Evolutionary conservation across 306 rosid species (phyloP), one percentile per base, ranked within the genome.

Genomic region (Pterocarpus macrocarpus): DNA sequence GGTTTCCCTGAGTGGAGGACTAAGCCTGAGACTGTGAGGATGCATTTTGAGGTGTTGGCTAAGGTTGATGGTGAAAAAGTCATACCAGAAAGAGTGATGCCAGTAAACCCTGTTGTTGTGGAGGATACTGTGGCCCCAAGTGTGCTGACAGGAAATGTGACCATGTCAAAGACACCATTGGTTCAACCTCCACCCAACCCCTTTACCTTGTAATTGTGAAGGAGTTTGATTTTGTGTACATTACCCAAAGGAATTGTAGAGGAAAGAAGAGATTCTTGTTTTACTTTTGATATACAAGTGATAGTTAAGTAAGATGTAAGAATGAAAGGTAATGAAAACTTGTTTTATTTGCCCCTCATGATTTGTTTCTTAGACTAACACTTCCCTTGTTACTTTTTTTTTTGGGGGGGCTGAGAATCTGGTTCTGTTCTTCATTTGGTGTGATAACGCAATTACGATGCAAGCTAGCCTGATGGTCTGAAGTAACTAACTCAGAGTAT

Each of bases 1-100:
- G 93, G 83, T 65, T 84, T 83, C 79, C 98, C 94, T 6, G 90
- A 69, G 47, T 95, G 99, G 99, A 88, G 94, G 82, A 92, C 99
- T 9, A 93, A 87, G 82, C 98, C 97, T 2, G 94, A 93, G 72
- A 87, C 71, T 0, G 82, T 87, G 69, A 93, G 55, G 69, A 75
- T 91, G 92, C 91, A 91, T 71, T 95, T 95, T 56, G 97, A 95
- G 90, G 99, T 95, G 35, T 78, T 95, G 57, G 99, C 93, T n/a
- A 95, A 90, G 86, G 89, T 95, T 30, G 98, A 91, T 33, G 98
- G 98, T 0, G 93, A 93, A 57, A 91, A 84, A 84, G 88, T 95
- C 58, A 88, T 93, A 45, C 90, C 98, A 0, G 99, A 95, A 86
- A 89, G 90, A 80, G 82, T 95, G 10, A 79, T 79, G 71, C 97